Evolutionary conservation across 2,329 filamentous ascomycete species (phyloP), one percentile per base, ranked within the genome.

Genomic region (Penicillium sp.): DNA sequence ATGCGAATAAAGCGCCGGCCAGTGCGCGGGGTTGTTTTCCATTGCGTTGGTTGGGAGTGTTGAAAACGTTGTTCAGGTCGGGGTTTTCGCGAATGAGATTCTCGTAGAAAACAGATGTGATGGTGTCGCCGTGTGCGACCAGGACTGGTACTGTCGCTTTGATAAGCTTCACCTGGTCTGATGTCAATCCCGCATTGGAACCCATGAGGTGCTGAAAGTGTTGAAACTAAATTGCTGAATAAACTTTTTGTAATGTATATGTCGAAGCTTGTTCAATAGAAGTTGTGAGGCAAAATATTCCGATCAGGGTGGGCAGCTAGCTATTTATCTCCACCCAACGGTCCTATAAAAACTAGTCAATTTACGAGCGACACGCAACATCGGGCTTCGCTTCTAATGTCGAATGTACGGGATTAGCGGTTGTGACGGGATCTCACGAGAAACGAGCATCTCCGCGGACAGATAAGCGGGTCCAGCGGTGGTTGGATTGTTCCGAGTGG

Each of bases 81-180:
- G 88, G 88, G 58, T 90, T 80, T 39, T 85, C 84, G 11, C 71
- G 70, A 24, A 92, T 78, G 79, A 92, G 84, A 68, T 84, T 86
- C 59, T 80, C 79, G 79, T 93, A 92, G 78, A 93, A 91, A 62
- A 83, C 81, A n/a, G 80, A 81, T 6, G 88, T 87, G 71, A 92
- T 90, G 60, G 81, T 79, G 61, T 83, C 81, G 69, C 90, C 90
- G 69, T 91, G 85, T 59, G 87, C 80, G 22, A 82, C 81, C 3
- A 92, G 81, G 33, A 87, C 82, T 2, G 89, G 89, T 57, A 90
- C 84, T 6, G 89, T 91, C 51, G 86, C 81, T 73, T 86, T 87
- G 74, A 92, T 86, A 67, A 88, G 81, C 51, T 82, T 76, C 56
- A 83, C 79, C 76, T 92, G 87, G 49, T 82, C 77, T 26, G 82